Percentiles rank a stretch among this genome's conserved stretches.
Evolutionary conservation across 768 basidiomycete genomes (phyloP).

Genomic region (Macrolepiota dolichaula): DNA sequence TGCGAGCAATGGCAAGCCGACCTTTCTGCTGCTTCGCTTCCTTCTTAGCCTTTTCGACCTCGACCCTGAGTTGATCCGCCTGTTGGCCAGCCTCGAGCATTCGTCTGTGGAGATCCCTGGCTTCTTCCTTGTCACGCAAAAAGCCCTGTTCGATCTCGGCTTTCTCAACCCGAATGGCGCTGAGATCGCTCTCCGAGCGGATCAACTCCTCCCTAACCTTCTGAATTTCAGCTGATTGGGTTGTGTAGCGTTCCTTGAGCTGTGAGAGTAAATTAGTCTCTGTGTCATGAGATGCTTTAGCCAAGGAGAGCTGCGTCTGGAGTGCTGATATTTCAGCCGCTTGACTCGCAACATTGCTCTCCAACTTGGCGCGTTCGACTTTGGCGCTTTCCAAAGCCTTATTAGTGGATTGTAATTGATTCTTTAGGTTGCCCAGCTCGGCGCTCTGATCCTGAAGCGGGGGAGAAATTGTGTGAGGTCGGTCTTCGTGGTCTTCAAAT

Average conservation of each 20-base stretch:
- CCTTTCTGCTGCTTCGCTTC: constrained; percentile 97
- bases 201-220: constrained; percentile 79
- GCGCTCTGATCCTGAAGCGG: constrained; percentile 71
- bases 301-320: constrained; percentile 78
- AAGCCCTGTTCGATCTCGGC: constrained; percentile 84
- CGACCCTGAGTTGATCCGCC: constrained; percentile 63
- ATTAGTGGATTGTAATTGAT: constrained; percentile 79
- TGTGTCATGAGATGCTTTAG: constrained; percentile 82
- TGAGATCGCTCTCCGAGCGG: constrained; percentile 86
- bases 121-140: constrained; percentile 92
- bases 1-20: constrained; percentile 88
- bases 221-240: constrained; percentile 70
- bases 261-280: constrained; percentile 69
- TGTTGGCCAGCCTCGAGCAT: constrained; percentile 81
- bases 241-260: constrained; percentile 63
- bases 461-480: constrained; percentile 41
- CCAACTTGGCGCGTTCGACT: constrained; percentile 62
- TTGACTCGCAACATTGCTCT: constrained; percentile 62
- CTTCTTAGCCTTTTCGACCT: constrained; percentile 86
- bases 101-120: constrained; percentile 76
- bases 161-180: constrained; percentile 85
- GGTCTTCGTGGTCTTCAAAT: constrained; percentile 69
- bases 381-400: constrained; percentile 64
- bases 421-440: constrained; percentile 85
- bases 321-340: constrained; percentile 74